Evolutionary conservation across 2,329 filamentous ascomycete genomes (phyloP).

Genomic region (Verticillium isaacii): DNA sequence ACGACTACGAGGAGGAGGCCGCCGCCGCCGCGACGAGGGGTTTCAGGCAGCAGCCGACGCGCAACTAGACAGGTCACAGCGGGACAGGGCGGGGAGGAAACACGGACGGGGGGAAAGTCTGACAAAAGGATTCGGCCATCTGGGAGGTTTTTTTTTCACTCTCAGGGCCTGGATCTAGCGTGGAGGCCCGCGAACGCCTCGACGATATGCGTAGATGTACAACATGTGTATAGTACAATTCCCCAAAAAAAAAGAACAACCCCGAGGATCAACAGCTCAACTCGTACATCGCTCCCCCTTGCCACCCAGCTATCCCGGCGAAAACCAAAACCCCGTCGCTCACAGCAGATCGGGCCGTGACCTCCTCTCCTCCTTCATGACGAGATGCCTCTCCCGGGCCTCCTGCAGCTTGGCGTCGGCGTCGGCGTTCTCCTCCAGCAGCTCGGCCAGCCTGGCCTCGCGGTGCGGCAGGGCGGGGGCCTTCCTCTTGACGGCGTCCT

Average conservation of each 20-base stretch:
- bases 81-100: neutral
- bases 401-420: constrained; percentile 39
- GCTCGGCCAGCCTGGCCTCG: constrained; percentile 35
- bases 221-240: constrained; percentile 32
- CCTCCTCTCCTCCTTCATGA: constrained; percentile 41
- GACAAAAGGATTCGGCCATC: neutral
- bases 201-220: constrained; percentile 16
- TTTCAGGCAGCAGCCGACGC: constrained; percentile 42
- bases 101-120: neutral
- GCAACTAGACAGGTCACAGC: constrained; percentile 16
- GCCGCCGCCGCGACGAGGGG: constrained; percentile 36
- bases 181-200: constrained; percentile 5
- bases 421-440: constrained; percentile 42
- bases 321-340: constrained; percentile 1
- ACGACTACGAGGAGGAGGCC: constrained; percentile 31
- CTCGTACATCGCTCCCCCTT: constrained; percentile 7
- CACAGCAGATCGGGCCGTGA: neutral
- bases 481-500: constrained; percentile 86
- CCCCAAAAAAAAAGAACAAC: neutral
- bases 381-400: constrained; percentile 46
- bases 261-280: neutral
- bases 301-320: constrained; percentile 2
- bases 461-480: constrained; percentile 45
- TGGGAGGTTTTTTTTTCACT: neutral
- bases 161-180: neutral